Evolutionary conservation across 345 rosid genomes (phyloP), one percentile per base, ranked within the genome.

Genomic region (Mallotus nudiflorus): DNA sequence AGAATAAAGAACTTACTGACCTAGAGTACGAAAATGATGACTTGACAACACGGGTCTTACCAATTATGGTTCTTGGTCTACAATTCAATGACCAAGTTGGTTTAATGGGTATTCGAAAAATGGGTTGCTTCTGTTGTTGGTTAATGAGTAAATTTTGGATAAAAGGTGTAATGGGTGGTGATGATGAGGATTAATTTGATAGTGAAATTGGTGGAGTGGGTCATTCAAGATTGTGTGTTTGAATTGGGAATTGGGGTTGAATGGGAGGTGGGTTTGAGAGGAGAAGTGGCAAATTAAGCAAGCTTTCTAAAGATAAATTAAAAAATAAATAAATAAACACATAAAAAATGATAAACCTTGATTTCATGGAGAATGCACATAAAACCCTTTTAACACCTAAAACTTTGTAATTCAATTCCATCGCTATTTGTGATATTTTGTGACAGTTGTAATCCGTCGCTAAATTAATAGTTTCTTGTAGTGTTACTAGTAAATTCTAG

Each of bases 11-110:
- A 87, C 68, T 64, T 67, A 82, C 81, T 86, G 87, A 80, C 92
- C 99, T 70, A 54, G 80, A 33, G 78, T 57, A 66, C 97, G 91
- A 57, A 95, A 83, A 65, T 85, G 81, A 64, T 75, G 79, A 76
- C 84, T 69, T 49, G 87, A 77, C 99, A 97, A 92, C 97, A 37
- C 78, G 78, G 56, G 85, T 75, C 75, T 73, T 86, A 64, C 96
- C 97, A 33, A 91, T 75, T 53, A 92, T 85, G 40, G 87, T 83
- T 15, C 89, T 85, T 64, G 60, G 78, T 71, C 90, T 80, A 54
- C 31, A 66, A 42, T 29, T 39, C 35, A 65, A 62, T 5, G 78
- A 48, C 42, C 19, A 3, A 29, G 65, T 52, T 9, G 78, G 68
- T 56, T 44, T 19, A 27, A 52, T 6, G 66, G 68, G 69, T 50